These are phyloP conservation scores for Floccularia luteovirens DNA, from an alignment of 768 basidiomycete genomes.

Conservation along the genomic window DNA sequence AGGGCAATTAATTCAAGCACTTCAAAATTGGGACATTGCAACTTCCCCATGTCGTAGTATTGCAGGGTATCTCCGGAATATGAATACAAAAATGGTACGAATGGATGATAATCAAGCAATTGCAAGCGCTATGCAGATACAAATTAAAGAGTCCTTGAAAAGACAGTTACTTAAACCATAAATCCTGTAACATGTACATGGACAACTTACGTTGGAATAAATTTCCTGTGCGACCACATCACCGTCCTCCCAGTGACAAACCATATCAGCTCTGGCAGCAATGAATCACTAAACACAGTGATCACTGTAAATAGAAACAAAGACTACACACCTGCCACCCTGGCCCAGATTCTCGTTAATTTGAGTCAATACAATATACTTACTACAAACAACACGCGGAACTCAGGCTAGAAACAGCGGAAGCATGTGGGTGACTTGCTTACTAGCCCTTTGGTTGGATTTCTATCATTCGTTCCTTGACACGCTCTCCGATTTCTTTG, in stretches of 20 bases:
- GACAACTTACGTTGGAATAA: constrained; percentile 60
- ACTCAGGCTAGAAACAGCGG: constrained; percentile 6
- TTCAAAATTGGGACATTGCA: constrained; percentile 7
- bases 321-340: constrained; percentile 65
- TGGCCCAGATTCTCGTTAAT: constrained; percentile 81
- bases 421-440: constrained; percentile 13
- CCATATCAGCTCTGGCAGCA: constrained; percentile 60
- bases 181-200: constrained; percentile 6
- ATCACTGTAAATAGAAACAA: constrained; percentile 1
- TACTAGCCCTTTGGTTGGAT: constrained; percentile 80
- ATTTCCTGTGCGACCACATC: constrained; percentile 75
- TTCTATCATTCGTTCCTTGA: constrained; percentile 82
- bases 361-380: constrained; percentile 83
- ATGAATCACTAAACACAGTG: neutral
- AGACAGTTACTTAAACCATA: constrained; percentile 7
- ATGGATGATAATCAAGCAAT: constrained; percentile 23
- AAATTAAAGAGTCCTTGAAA: constrained; percentile 55
- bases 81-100: constrained; percentile 10
- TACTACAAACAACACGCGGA: constrained; percentile 32
- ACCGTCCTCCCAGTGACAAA: constrained; percentile 84
- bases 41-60: constrained; percentile 13
- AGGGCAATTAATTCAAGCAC: constrained; percentile 2
- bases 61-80: constrained; percentile 17
- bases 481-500: constrained; percentile 76
- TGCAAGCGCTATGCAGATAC: constrained; percentile 43